Percentiles rank a stretch among this genome's conserved stretches.
These are phyloP conservation scores for Penicillium hesseltinei DNA, from an alignment of 2,329 filamentous ascomycete genomes.

Conservation along the genomic window DNA sequence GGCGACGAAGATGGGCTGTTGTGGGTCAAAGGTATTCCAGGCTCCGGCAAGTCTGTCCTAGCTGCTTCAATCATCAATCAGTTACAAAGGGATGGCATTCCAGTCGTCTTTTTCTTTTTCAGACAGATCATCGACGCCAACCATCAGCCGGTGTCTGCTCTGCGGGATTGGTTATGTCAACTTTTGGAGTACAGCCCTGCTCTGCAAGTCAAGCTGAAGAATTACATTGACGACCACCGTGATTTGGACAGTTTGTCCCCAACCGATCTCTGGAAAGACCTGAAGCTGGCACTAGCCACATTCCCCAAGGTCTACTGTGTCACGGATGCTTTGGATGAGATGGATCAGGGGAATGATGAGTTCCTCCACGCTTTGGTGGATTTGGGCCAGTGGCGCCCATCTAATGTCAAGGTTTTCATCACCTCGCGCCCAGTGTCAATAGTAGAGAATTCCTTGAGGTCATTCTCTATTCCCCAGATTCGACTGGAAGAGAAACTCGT, in stretches of 20 bases:
- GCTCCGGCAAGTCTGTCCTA: slow-evolving; percentile 28
- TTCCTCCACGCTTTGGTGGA: no score
- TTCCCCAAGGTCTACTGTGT: no score
- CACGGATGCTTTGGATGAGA: no score
- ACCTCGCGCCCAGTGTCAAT: no score
- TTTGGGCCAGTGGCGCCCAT: no score
- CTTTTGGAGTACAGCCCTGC: slow-evolving; percentile 9
- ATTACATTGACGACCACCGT: not conserved
- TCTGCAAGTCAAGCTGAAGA: slow-evolving; percentile 10
- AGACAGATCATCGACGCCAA: slow-evolving; percentile 25
- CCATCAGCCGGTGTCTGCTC: slow-evolving; percentile 12
- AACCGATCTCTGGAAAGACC: slow-evolving; percentile 7
- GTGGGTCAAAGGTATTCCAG: slow-evolving; percentile 27
- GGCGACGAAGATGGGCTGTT: slow-evolving; percentile 14
- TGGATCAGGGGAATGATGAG: no score
- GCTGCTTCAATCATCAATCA: slow-evolving; percentile 20
- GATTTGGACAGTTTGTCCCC: slow-evolving; percentile 2
- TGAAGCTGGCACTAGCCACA: no score
- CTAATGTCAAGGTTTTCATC: no score
- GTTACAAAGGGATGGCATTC: slow-evolving; percentile 1
- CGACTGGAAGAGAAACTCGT: no score
- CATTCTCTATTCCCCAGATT: no score
- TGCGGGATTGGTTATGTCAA: slow-evolving; percentile 24
- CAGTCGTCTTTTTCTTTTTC: slow-evolving; percentile 25
- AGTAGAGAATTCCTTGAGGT: no score